Evolutionary conservation across 2,329 filamentous ascomycete genomes (phyloP), one percentile per base, ranked within the genome.

Genomic region (Whalleya microplaca): DNA sequence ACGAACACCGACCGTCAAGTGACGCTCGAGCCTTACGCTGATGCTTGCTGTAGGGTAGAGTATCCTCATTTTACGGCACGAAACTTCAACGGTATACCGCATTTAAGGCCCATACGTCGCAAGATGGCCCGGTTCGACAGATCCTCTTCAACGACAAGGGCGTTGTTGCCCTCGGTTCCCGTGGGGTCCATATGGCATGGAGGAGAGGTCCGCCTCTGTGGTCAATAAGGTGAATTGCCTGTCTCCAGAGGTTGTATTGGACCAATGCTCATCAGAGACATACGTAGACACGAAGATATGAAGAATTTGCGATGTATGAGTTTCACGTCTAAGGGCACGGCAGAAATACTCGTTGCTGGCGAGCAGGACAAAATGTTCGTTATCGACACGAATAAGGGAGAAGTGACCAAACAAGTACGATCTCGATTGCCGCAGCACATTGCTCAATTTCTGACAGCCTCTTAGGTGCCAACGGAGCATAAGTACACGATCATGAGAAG

Each of bases 401-500:
- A 85, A 60, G 82, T 94, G 53, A 79, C 86, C 45, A 89, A 90
- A 72, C 83, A 89, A 73, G 83, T 86, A 73, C 49, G 66, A 27
- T 14, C 48, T 16, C 19, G 21, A 23, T 44, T 20, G 19, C 14
- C 12, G 21, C 14, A 10, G 20, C 6, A 8, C 19, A 18, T 27
- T 6, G 27, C 32, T 14, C 20, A 45, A 10, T 41, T 51, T 58
- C 72, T 78, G 64, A 78, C 71, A 55, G 23, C 8, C 64, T 46
- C 41, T 14, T 58, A 90, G 85, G 74, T 95, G 58, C 80, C 84
- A 21, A 88, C 91, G 0, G 85, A 89, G 49, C 82, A 88, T 61
- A 86, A 91, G 56, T 98, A 97, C 68, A 95, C 87, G 4, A 88
- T 96, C 59, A 96, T 99, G 92, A 95, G 92, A 72, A 89, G 90